Base-by-base conservation (phyloP, 208 protist genomes). In the Endotrypanum monterogeii region DNA sequence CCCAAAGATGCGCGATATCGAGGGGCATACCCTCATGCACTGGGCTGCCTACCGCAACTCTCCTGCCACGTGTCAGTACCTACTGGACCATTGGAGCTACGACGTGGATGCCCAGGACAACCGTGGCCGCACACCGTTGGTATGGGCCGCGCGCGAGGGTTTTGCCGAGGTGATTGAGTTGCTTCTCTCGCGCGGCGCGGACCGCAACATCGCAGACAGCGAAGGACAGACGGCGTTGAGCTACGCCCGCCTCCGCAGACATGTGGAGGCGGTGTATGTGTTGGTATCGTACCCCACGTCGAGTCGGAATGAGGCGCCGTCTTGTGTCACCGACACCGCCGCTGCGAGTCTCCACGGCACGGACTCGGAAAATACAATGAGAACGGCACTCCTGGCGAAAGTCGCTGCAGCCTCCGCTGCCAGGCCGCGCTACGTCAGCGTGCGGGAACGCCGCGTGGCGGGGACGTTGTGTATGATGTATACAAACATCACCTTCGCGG, bases 141-240 rank as follows among this genome's bases (percentile, higher is more conserved):
- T 90, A 16, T 96, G 92, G 90, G 92, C 89, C 23, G 88, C 89
- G 3, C 89, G 92, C 52, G 89, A 96, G 65, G 92, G 92, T 18
- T 89, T 86, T 62, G 63, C 86, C 0, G 88, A 90, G 67, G 80
- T 92, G 56, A 57, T 88, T 23, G 92, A 93, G 73, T 79, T 89
- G 60, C 75, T 96, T 54, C 63, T 94, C 3, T 67, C 39, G n/a
- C 56, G 50, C 63, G 91, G 89, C 32, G 87, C 89, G 20, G 71
- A 88, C 55, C 67, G 71, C 5, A 63, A 48, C 39, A 20, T 84
- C 1, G 12, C 46, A 1, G 92, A 96, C 73, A 61, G 60, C 20
- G 87, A 94, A 18, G 83, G 80, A 9, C 86, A 77, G 57, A 94
- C 88, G 7, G 87, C 92, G 14, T 30, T 91, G 65, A 71, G 90